A percentile compares a stretch with the other conserved stretches of the same genome.
These are phyloP conservation scores for Acacia crassicarpa DNA, from an alignment of 306 rosid genomes.

Conservation along the genomic window DNA sequence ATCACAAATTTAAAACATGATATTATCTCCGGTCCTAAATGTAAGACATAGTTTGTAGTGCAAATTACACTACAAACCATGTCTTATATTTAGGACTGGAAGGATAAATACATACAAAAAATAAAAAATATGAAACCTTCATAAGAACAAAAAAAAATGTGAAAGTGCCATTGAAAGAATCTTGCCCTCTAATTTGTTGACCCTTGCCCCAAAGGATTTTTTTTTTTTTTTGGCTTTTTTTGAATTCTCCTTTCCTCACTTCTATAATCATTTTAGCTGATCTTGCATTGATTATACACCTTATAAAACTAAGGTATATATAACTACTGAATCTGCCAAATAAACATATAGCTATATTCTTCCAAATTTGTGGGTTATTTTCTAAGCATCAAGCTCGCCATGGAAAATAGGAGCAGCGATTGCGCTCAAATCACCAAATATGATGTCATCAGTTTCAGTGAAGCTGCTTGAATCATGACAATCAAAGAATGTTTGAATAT, in stretches of 20 bases:
- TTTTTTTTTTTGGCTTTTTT: neutral
- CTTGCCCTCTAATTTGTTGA: constrained; percentile 5
- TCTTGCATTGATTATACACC: neutral
- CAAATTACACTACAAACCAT: too few species aligned
- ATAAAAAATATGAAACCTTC: neutral
- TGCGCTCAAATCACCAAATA: constrained; percentile 64
- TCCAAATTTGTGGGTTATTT: neutral
- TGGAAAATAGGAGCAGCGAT: constrained; percentile 62
- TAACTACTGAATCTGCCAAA: neutral
- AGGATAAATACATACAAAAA: neutral
- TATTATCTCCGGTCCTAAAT: neutral
- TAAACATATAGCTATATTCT: neutral
- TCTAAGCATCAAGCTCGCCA: constrained; percentile 58
- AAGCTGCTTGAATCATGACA: constrained; percentile 51
- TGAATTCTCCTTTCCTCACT: neutral
- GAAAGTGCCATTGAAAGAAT: constrained; percentile 15
- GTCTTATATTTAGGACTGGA: too few species aligned
- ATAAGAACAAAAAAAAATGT: neutral
- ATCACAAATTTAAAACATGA: neutral
- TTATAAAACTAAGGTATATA: constrained; percentile 1
- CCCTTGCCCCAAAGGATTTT: neutral
- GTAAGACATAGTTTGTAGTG: too few species aligned
- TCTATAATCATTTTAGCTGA: neutral
- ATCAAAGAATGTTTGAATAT: constrained; percentile 82
- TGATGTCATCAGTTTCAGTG: constrained; percentile 59